phyloP scores from a whole-genome alignment of 192 early-diverging fungal species.

The Backusella tuberculispora region DNA sequence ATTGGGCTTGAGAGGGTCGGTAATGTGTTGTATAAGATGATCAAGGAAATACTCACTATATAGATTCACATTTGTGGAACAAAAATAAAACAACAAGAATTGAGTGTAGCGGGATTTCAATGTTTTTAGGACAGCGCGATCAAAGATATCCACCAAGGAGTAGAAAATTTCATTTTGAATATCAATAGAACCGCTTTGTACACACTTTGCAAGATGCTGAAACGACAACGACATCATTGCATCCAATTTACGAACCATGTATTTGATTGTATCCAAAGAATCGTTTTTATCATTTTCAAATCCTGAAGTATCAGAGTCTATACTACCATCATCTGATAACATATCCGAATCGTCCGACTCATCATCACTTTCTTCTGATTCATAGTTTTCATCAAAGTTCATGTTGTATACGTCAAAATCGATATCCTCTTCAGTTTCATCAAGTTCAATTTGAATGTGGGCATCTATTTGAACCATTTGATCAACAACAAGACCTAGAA shows the following conservation, averaged over 20 bases:
- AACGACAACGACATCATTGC: slow-evolving; percentile 71
- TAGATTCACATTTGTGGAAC: slow-evolving; percentile 57
- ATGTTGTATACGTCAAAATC: slow-evolving; percentile 43
- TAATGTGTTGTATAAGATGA: slow-evolving; percentile 63
- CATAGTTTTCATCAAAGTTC: slow-evolving; percentile 42
- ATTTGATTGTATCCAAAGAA: slow-evolving; percentile 44
- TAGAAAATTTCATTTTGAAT: slow-evolving; percentile 61
- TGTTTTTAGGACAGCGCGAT: slow-evolving; percentile 77
- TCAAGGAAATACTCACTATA: slow-evolving; percentile 82
- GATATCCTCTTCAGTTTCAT: slow-evolving; percentile 76
- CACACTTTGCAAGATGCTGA: slow-evolving; percentile 52
- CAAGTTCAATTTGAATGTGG: slow-evolving; percentile 89
- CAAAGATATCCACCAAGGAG: slow-evolving; percentile 78
- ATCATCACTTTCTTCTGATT: slow-evolving; percentile 44
- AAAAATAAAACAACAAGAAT: slow-evolving; percentile 87
- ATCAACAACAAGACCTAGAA: slow-evolving; percentile 79
- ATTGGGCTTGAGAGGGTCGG: slow-evolving; percentile 61
- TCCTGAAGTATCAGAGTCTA: slow-evolving; percentile 37
- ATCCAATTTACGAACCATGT: slow-evolving; percentile 73
- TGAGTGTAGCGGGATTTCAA: slow-evolving; percentile 91
- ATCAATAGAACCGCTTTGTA: slow-evolving; percentile 26
- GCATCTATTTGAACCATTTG: slow-evolving; percentile 89
- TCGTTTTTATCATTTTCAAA: slow-evolving; percentile 23
- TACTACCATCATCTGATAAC: slow-evolving; percentile 21
- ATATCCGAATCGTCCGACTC: slow-evolving; percentile 52